phyloP scores from a whole-genome alignment of 768 basidiomycete genomes.

The Glaciozyma antarctica region DNA sequence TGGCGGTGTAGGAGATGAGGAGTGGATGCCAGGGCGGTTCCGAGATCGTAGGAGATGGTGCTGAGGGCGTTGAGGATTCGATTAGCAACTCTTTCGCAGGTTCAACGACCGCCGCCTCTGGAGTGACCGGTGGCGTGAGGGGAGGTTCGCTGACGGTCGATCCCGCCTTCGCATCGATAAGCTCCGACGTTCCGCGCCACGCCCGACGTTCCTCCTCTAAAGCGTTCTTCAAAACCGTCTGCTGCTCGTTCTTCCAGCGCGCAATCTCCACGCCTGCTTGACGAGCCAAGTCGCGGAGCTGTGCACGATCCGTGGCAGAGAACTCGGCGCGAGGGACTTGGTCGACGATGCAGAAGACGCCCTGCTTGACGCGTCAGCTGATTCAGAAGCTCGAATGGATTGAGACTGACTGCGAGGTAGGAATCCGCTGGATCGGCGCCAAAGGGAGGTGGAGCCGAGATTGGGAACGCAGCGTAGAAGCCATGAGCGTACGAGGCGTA shows the following conservation, averaged over 20 bases:
- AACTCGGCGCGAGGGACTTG: conserved; percentile 6
- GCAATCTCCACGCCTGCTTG: conserved; percentile 18
- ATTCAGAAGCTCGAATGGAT: not conserved
- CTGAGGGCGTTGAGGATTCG: too few relatives aligned
- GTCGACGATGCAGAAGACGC: conserved; percentile 26
- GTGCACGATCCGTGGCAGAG: conserved; percentile 6
- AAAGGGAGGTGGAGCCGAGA: conserved; percentile 20
- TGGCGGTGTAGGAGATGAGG: too few relatives aligned
- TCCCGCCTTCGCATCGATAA: too few relatives aligned
- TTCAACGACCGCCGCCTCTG: too few relatives aligned
- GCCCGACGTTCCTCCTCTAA: not conserved
- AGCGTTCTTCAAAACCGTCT: not conserved
- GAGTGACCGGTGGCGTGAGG: too few relatives aligned
- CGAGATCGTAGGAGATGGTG: too few relatives aligned
- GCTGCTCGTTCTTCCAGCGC: conserved; percentile 1
- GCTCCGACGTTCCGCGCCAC: too few relatives aligned
- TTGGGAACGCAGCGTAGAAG: conserved; percentile 27
- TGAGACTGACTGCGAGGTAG: not conserved
- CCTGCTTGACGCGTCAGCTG: conserved; percentile 3
- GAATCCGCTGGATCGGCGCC: conserved; percentile 12
- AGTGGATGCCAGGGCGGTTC: too few relatives aligned
- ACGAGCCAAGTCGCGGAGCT: conserved; percentile 20
- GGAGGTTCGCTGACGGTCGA: too few relatives aligned
- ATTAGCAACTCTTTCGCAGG: too few relatives aligned
- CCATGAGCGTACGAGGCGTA: conserved; percentile 13